phyloP scores from a whole-genome alignment of 139 green algal species.

The Mesotaenium endlicherianum region DNA sequence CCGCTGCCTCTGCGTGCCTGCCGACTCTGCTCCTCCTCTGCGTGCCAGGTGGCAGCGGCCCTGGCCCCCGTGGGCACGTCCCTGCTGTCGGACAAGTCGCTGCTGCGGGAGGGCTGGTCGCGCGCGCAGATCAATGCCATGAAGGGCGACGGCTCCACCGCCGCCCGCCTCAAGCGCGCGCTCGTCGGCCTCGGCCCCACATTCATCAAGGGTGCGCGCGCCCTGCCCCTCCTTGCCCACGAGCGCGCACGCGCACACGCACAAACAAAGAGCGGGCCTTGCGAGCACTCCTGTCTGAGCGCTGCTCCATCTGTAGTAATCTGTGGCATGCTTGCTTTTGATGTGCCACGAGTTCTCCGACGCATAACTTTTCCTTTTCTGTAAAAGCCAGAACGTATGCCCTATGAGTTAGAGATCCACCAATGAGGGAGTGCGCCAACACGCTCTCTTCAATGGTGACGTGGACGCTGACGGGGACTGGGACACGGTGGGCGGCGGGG shows the following conservation, averaged over 20 bases:
- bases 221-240: too few relatives aligned
- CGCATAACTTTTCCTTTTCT: neutral
- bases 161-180: neutral
- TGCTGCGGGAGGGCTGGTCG: neutral
- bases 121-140: neutral
- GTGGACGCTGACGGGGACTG: neutral
- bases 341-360: neutral
- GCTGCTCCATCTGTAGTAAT: neutral
- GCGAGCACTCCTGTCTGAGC: neutral
- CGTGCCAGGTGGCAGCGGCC: too few relatives aligned
- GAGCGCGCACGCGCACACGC: too few relatives aligned
- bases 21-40: too few relatives aligned
- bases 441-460: neutral
- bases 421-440: too few relatives aligned
- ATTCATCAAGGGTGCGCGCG: constrained; percentile 32
- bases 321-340: neutral
- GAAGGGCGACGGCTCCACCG: neutral
- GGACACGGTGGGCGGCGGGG: neutral
- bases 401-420: neutral
- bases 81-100: neutral
- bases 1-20: too few relatives aligned
- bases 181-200: constrained; percentile 35
- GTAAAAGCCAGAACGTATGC: neutral
- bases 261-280: neutral
- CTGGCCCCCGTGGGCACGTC: too few relatives aligned